phyloP scores from a whole-genome alignment of 805 yeast genomes.

The Kurtzmaniella fragi region DNA sequence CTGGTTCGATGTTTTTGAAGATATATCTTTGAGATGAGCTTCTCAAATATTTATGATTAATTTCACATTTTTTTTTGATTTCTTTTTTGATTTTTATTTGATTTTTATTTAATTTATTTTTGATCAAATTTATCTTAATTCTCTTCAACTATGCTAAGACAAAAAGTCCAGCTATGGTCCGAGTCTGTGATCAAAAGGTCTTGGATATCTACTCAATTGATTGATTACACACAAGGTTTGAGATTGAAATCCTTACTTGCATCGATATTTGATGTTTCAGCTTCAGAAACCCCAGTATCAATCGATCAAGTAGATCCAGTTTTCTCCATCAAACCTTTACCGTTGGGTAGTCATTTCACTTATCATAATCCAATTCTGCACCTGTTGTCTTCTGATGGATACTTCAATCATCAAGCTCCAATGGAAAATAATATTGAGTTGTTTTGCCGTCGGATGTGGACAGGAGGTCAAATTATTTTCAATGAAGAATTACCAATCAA shows the following conservation, averaged over 20 bases:
- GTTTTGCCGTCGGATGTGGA: constrained; percentile 73
- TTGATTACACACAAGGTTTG: not conserved
- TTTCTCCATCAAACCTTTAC: not conserved
- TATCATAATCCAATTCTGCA: constrained; percentile 57
- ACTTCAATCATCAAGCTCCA: constrained; percentile 76
- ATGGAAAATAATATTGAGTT: constrained; percentile 15
- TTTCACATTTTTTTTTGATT: not conserved
- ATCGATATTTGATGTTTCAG: not conserved
- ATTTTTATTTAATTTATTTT: no score
- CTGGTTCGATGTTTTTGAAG: not conserved
- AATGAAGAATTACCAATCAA: constrained; percentile 13
- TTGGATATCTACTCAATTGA: not conserved
- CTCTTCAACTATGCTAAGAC: constrained; percentile 1
- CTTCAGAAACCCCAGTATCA: no score
- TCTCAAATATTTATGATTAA: no score
- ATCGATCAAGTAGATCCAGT: no score
- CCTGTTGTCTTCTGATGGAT: constrained; percentile 65
- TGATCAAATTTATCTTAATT: no score
- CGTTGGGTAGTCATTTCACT: constrained; percentile 58
- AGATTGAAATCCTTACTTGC: not conserved
- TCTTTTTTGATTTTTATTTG: no score
- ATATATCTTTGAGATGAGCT: constrained; percentile 5
- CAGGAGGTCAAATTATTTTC: constrained; percentile 56
- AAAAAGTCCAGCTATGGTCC: not conserved
- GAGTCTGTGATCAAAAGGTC: not conserved